These are phyloP conservation scores for Cadophora sp. DNA, from an alignment of 2,329 filamentous ascomycete species.

Conservation along the genomic window DNA sequence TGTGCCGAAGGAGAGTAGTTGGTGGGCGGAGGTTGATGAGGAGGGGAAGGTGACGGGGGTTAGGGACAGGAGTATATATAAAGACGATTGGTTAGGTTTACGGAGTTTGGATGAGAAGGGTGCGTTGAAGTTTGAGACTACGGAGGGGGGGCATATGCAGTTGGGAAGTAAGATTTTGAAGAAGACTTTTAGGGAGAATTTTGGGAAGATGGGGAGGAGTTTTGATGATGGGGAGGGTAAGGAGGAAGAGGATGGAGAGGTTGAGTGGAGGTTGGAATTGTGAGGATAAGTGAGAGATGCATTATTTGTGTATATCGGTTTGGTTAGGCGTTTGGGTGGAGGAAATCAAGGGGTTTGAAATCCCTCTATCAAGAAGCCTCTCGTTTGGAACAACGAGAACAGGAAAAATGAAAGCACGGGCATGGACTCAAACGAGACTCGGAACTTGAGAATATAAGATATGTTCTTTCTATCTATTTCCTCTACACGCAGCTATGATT, in stretches of 20 bases:
- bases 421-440: not conserved
- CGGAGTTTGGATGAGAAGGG: conserved; percentile 79
- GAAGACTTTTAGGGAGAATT: conserved; percentile 50
- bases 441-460: not conserved
- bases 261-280: conserved; percentile 10
- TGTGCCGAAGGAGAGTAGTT: conserved; percentile 87
- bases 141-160: conserved; percentile 84
- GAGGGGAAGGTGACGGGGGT: conserved; percentile 69
- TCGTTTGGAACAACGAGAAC: not conserved
- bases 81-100: conserved; percentile 93
- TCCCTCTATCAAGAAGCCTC: no score
- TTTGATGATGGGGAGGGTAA: conserved; percentile 28
- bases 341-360: not conserved
- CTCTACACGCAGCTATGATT: conserved; percentile 3
- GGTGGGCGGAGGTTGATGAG: conserved; percentile 87
- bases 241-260: not conserved
- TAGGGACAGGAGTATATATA: conserved; percentile 75
- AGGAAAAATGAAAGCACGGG: not conserved
- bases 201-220: conserved; percentile 45
- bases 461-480: not conserved
- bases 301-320: not conserved
- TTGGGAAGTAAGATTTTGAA: conserved; percentile 70
- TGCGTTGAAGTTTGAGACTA: conserved; percentile 75
- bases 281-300: not conserved
- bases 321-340: not conserved